Conservation (phyloP, 129 eudicot genomes). For the Flaveria bidentis region DNA sequence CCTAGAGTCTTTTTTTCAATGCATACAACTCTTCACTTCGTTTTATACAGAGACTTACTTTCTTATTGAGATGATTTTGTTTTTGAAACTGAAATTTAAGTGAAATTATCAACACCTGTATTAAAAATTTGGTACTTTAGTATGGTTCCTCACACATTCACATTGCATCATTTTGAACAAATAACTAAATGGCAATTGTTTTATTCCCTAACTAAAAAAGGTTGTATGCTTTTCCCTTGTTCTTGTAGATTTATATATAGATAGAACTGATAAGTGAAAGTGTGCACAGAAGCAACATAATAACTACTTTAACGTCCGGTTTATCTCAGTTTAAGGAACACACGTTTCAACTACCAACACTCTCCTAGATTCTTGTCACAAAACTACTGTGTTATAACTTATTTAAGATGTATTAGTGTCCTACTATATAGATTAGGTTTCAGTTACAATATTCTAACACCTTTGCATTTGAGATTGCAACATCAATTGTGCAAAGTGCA, state of each 20-base stretch:
- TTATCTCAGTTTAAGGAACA: slow-evolving; percentile 1
- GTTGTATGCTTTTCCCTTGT: background rate
- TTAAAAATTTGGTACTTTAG: background rate
- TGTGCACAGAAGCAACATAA: background rate
- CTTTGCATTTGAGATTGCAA: background rate
- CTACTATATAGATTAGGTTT: background rate
- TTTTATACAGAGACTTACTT: background rate
- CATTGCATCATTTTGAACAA: background rate
- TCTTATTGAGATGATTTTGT: background rate
- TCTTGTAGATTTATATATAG: background rate
- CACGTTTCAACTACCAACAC: background rate
- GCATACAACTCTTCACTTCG: background rate
- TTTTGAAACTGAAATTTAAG: background rate
- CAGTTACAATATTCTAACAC: background rate
- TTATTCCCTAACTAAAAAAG: background rate
- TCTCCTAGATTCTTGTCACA: background rate
- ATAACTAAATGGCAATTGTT: background rate
- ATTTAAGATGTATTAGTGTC: background rate
- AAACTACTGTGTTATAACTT: background rate
- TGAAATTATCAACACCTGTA: background rate
- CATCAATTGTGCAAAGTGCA: background rate
- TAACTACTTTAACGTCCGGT: background rate
- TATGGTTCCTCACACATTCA: background rate
- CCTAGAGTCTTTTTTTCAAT: background rate
- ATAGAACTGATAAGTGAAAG: background rate